Percentiles rank a stretch among this genome's conserved stretches.
Conservation (phyloP, 192 early-diverging fungal genomes). For the Thamnidium elegans region DNA sequence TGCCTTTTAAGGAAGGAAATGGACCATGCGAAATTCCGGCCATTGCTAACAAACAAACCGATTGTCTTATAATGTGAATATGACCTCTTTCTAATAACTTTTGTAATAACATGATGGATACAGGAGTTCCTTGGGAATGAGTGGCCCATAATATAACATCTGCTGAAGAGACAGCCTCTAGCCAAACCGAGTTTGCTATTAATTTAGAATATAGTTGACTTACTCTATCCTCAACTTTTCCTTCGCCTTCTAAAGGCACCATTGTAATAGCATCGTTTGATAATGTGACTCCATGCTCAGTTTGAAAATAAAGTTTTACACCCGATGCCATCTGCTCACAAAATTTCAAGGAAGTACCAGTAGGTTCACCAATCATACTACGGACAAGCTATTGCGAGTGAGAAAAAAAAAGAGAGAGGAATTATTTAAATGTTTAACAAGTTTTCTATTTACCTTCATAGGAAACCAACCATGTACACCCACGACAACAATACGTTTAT, state of each 20-base stretch:
- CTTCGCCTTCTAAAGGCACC: conserved; percentile 90
- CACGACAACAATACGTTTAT: conserved; percentile 69
- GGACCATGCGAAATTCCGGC: conserved; percentile 92
- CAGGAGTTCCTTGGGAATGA: conserved; percentile 93
- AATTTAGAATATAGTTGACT: conserved; percentile 78
- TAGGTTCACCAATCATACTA: conserved; percentile 87
- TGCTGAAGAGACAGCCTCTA: conserved; percentile 47
- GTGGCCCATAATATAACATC: conserved; percentile 88
- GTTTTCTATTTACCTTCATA: conserved; percentile 45
- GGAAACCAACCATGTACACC: conserved; percentile 93
- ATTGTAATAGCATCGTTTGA: conserved; percentile 56
- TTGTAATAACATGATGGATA: conserved; percentile 75
- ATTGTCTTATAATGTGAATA: conserved; percentile 67
- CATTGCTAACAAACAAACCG: conserved; percentile 82
- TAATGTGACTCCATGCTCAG: conserved; percentile 48
- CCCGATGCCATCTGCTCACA: conserved; percentile 84
- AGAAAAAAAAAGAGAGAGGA: neutral
- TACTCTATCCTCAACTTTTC: conserved; percentile 84
- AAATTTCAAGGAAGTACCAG: conserved; percentile 87
- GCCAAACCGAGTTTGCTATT: conserved; percentile 48
- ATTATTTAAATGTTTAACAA: conserved; percentile 17
- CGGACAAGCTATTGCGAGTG: conserved; percentile 46
- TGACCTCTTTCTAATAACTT: conserved; percentile 69
- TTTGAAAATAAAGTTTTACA: conserved; percentile 50
- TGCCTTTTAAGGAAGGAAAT: conserved; percentile 78